phyloP scores from a whole-genome alignment of 495 filamentous ascomycete genomes.

The Pyronema domesticum region DNA sequence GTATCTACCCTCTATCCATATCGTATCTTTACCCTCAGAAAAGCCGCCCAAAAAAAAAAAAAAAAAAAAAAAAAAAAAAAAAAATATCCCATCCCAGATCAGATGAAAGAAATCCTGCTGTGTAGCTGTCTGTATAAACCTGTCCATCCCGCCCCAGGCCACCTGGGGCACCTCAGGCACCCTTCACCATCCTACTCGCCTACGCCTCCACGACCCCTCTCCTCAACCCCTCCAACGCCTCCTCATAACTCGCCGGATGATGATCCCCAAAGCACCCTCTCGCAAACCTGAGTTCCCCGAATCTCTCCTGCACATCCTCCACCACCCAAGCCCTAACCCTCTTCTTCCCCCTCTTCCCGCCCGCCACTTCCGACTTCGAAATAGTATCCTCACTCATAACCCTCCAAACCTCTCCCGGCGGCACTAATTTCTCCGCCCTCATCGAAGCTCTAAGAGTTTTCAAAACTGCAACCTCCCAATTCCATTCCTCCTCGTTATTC shows the following conservation, averaged over 20 bases:
- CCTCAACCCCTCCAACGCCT: slow-evolving; percentile 35
- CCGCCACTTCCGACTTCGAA: slow-evolving; percentile 6
- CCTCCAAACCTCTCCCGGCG: slow-evolving; percentile 60
- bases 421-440: slow-evolving; percentile 50
- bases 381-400: slow-evolving; percentile 48
- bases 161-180: too few species aligned
- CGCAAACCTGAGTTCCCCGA: slow-evolving; percentile 53
- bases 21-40: too few species aligned
- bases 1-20: too few species aligned
- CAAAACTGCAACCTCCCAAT: slow-evolving; percentile 53
- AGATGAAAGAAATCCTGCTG: too few species aligned
- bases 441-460: slow-evolving; percentile 49
- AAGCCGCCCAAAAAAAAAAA: too few species aligned
- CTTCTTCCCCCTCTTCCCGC: slow-evolving; percentile 23
- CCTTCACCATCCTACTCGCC: neutral
- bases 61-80: too few species aligned
- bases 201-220: slow-evolving; percentile 28
- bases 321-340: slow-evolving; percentile 36
- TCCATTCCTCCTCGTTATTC: slow-evolving; percentile 29
- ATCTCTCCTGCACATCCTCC: slow-evolving; percentile 45
- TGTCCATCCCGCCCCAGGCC: too few species aligned
- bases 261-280: slow-evolving; percentile 60
- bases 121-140: too few species aligned
- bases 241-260: slow-evolving; percentile 58
- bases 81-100: too few species aligned